Base-by-base conservation (phyloP, 495 filamentous ascomycete species). In the Xylaria cubensis region DNA sequence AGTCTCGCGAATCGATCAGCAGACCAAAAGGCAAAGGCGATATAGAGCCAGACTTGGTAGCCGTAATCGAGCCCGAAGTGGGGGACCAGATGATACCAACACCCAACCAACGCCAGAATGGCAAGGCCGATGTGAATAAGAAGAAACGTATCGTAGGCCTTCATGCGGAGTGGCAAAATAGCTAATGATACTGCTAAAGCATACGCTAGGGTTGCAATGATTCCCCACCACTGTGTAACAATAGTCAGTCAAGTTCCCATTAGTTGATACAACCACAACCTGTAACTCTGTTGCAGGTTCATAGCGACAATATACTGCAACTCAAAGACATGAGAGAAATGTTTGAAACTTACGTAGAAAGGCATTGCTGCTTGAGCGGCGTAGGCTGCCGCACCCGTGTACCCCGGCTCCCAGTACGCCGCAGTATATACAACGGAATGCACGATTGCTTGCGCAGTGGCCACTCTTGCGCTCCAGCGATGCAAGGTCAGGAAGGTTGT, bases 401-500 rank as follows among this genome's bases (percentile, higher is more conserved):
- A 58, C 1, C 24, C 53, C 26, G 53, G 53, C 24, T 58, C 53
- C 53, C 24, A 29, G 26, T 58, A 58, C 13, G 21, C 24, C 5
- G 24, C 4, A 26, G 53, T 58, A 9, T 58, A 58, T 32, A 17
- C 53, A 4, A 32, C 53, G 15, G 53, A 58, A 32, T 58, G 53
- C 2, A 84, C 26, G 41, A 81, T 19, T 9, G 77, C 80, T 42
- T 85, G 77, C 7, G 84, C 4, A 10, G 77, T 67, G 53, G 73
- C 80, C 34, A 87, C 59, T 9, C 77, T 71, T 13, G 83, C 85
- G 2, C 85, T 74, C 83, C 83, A 87, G 10, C 83, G 83, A 69
- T 87, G 85, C 0, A 86, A 74, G 0, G 86, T 70, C 8, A 85
- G 15, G 61, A 75, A 87, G 0, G 85, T 87, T 15, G 77, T 75